Conservation (phyloP, 805 yeast genomes). For the Metschnikowia lunata region DNA sequence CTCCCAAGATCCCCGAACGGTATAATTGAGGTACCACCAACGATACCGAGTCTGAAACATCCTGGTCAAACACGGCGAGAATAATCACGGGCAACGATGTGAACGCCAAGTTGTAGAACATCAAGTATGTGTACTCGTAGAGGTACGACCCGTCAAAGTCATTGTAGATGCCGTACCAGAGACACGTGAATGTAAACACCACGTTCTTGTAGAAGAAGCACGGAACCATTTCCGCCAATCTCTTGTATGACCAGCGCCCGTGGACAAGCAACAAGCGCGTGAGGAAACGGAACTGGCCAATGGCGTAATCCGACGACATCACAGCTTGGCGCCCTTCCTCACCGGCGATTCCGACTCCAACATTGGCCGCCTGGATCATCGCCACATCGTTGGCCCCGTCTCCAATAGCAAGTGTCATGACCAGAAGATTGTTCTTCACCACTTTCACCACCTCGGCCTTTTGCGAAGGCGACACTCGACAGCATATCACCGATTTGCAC, state of each 20-base stretch:
- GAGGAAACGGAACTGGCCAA: conserved; percentile 76
- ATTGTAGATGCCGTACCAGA: conserved; percentile 75
- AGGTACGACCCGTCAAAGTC: conserved; percentile 78
- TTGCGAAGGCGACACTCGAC: conserved; percentile 86
- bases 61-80: conserved; percentile 77
- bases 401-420: conserved; percentile 84
- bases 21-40: conserved; percentile 72
- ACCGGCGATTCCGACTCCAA: conserved; percentile 88
- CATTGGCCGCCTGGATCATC: conserved; percentile 84
- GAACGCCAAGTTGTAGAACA: conserved; percentile 78
- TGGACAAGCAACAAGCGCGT: conserved; percentile 66
- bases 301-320: conserved; percentile 83
- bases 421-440: conserved; percentile 69
- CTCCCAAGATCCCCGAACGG: conserved; percentile 64
- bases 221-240: conserved; percentile 81
- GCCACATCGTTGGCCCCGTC: conserved; percentile 91
- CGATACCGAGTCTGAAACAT: conserved; percentile 66
- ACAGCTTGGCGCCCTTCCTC: conserved; percentile 89
- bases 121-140: conserved; percentile 72
- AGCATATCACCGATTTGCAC: conserved; percentile 77
- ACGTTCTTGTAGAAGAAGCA: conserved; percentile 77
- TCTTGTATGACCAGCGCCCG: conserved; percentile 83
- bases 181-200: conserved; percentile 65
- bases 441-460: conserved; percentile 78
- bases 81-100: conserved; percentile 79